Percentiles rank a stretch among this genome's conserved stretches.
These are phyloP conservation scores for Massariosphaeria phaeospora DNA, from an alignment of 495 filamentous ascomycete species.

Conservation along the genomic window DNA sequence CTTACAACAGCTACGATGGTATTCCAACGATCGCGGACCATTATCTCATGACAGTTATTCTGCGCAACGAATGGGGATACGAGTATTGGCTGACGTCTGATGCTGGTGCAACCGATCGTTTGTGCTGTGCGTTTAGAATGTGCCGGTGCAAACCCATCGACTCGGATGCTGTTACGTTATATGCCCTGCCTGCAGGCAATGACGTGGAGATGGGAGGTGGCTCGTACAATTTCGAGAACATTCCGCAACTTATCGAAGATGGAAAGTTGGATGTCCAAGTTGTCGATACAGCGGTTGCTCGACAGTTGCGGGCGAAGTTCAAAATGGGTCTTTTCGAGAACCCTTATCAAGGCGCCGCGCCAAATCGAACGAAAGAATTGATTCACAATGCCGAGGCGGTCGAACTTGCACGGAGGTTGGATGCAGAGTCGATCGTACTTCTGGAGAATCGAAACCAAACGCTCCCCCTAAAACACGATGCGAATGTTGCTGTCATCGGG, in stretches of 20 bases:
- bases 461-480: constrained; percentile 59
- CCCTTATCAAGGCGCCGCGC: constrained; percentile 53
- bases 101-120: constrained; percentile 61
- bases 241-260: constrained; percentile 56
- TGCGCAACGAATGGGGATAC: constrained; percentile 65
- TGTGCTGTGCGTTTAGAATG: constrained; percentile 59
- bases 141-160: constrained; percentile 56
- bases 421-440: constrained; percentile 67
- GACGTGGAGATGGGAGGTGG: constrained; percentile 67
- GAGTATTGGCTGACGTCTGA: constrained; percentile 55
- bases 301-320: constrained; percentile 61
- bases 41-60: constrained; percentile 59
- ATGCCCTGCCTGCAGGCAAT: constrained; percentile 60
- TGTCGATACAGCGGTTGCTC: constrained; percentile 60
- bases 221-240: constrained; percentile 61
- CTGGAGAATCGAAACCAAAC: constrained; percentile 67
- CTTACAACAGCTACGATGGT: constrained; percentile 67
- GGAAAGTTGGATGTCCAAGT: constrained; percentile 51
- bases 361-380: constrained; percentile 48
- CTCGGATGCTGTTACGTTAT: constrained; percentile 51
- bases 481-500: constrained; percentile 65
- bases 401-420: constrained; percentile 60
- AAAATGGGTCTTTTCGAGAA: constrained; percentile 63
- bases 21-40: constrained; percentile 58
- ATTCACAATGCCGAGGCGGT: constrained; percentile 64